These are phyloP conservation scores for Trichoderma harzianum DNA, from an alignment of 2,329 filamentous ascomycete genomes.

Conservation along the genomic window DNA sequence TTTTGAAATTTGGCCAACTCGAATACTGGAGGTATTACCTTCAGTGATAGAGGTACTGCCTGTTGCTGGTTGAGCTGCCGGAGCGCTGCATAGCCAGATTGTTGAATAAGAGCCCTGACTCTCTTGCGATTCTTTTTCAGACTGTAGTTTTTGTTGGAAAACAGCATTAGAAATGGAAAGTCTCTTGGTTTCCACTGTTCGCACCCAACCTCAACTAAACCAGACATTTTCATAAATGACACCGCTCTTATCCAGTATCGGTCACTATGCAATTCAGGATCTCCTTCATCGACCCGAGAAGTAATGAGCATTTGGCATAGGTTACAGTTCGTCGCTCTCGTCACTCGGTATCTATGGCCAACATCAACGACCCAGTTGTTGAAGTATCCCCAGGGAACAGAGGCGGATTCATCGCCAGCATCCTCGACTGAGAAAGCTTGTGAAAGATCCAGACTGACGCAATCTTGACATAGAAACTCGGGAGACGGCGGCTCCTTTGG, in stretches of 20 bases:
- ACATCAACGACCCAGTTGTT: not conserved
- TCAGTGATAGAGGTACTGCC: not conserved
- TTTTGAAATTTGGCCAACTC: not conserved
- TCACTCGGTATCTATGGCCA: not conserved
- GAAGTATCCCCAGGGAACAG: not conserved
- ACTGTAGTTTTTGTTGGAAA: not conserved
- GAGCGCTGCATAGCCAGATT: not conserved
- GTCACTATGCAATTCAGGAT: not conserved
- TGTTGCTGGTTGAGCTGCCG: not conserved
- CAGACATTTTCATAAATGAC: not conserved
- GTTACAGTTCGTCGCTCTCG: not conserved
- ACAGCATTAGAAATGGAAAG: not conserved
- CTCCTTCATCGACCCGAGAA: not conserved
- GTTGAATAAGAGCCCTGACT: rapidly evolving
- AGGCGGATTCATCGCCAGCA: too few species aligned
- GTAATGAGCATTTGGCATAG: not conserved
- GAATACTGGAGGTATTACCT: not conserved
- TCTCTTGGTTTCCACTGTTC: too few species aligned
- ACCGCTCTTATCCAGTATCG: not conserved
- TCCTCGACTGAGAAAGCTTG: not conserved
- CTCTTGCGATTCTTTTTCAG: rapidly evolving
- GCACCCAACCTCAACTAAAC: too few species aligned
- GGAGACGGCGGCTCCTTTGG: not conserved
- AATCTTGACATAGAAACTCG: not conserved
- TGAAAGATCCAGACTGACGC: not conserved